phyloP scores from a whole-genome alignment of 768 basidiomycete species.

The Russula brevipes region DNA sequence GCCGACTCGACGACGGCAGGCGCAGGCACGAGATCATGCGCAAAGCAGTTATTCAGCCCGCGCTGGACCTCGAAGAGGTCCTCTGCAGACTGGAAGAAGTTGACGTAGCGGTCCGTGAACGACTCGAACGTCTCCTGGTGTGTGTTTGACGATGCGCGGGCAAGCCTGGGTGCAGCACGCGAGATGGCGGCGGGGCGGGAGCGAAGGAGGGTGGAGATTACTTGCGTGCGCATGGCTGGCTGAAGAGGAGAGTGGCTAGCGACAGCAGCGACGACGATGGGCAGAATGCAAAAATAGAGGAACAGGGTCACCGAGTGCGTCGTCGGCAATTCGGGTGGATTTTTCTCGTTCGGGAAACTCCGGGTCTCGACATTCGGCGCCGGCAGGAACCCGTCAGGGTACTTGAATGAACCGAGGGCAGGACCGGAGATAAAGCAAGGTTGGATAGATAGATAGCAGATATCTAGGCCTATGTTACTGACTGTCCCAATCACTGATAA shows the following conservation, averaged over 20 bases:
- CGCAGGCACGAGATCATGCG: conserved; percentile 92
- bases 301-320: background rate
- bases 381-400: background rate
- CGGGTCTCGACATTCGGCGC: conserved; percentile 2
- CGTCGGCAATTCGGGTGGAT: conserved; percentile 16
- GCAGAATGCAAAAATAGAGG: background rate
- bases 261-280: conserved; percentile 18
- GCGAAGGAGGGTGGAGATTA: conserved; percentile 60
- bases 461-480: background rate
- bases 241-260: background rate
- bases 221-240: conserved; percentile 47
- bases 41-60: conserved; percentile 99
- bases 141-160: conserved; percentile 49
- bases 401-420: no score
- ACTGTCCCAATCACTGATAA: conserved; percentile 41
- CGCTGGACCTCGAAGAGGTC: conserved; percentile 99
- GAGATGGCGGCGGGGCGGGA: conserved; percentile 45
- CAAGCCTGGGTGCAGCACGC: conserved; percentile 41
- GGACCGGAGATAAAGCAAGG: background rate
- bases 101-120: conserved; percentile 90
- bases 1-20: conserved; percentile 83
- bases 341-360: conserved; percentile 19
- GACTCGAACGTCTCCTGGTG: conserved; percentile 91
- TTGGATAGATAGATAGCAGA: no score
- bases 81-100: conserved; percentile 87